These are phyloP conservation scores for Graphilbum sp. DNA, from an alignment of 2,329 filamentous ascomycete species.

Conservation along the genomic window DNA sequence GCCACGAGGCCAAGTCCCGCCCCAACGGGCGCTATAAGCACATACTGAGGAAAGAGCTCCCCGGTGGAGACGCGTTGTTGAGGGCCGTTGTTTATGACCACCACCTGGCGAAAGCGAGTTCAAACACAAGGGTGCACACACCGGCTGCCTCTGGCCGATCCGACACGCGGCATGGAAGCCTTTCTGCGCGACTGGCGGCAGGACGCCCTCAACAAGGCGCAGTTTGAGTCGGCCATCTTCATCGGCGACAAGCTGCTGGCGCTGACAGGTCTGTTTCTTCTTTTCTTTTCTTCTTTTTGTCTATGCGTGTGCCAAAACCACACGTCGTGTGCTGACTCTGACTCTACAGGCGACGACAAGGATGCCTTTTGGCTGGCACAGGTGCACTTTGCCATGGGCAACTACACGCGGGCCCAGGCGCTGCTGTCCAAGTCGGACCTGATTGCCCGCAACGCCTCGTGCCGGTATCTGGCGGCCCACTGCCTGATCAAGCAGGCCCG, in stretches of 20 bases:
- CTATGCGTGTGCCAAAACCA: not conserved
- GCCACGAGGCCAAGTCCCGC: too few relatives aligned
- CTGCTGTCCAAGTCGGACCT: conserved; percentile 76
- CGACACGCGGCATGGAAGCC: conserved; percentile 85
- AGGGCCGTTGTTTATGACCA: too few relatives aligned
- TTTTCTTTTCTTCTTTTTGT: not conserved
- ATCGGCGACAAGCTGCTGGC: conserved; percentile 94
- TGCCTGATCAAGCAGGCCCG: conserved; percentile 86
- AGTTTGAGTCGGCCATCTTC: conserved; percentile 93
- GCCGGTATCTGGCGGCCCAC: conserved; percentile 82
- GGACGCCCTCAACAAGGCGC: conserved; percentile 87
- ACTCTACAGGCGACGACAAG: conserved; percentile 61
- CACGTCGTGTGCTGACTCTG: conserved; percentile 1
- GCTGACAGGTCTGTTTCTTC: conserved; percentile 59
- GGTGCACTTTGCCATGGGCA: conserved; percentile 87
- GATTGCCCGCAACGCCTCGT: conserved; percentile 64
- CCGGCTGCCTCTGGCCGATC: too few relatives aligned
- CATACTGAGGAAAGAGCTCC: too few relatives aligned
- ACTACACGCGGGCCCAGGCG: conserved; percentile 81
- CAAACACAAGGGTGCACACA: too few relatives aligned
- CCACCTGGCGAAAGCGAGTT: too few relatives aligned
- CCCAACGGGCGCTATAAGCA: too few relatives aligned
- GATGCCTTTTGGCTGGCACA: conserved; percentile 98
- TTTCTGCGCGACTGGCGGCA: conserved; percentile 91
- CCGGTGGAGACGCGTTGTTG: not conserved